A percentile compares a stretch with the other conserved stretches of the same genome.
Conservation (phyloP, 306 rosid species). For the Vigna unguiculata region DNA sequence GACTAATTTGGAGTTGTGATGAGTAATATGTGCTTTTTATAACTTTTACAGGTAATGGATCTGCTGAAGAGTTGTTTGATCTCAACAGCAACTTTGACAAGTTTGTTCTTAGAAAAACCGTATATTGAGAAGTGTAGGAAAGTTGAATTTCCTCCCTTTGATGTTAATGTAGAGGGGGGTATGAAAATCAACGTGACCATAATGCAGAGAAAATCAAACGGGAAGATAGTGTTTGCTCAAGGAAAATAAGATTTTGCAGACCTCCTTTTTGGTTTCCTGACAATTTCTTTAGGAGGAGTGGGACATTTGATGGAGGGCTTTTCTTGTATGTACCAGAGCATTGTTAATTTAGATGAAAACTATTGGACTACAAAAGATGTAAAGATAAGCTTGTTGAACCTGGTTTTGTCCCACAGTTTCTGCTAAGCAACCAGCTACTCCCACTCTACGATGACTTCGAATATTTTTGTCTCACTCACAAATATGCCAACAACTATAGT, state of each 20-base stretch:
- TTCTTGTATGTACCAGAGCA: not conserved
- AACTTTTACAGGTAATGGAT: not conserved
- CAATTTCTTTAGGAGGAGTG: too few relatives aligned
- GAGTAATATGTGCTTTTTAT: not conserved
- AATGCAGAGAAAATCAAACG: constrained; percentile 1
- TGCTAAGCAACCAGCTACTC: too few relatives aligned
- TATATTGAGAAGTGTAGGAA: too few relatives aligned
- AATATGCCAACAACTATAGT: too few relatives aligned
- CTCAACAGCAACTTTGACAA: not conserved
- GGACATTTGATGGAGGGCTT: not conserved
- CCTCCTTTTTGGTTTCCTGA: too few relatives aligned
- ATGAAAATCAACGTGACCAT: not conserved
- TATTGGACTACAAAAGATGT: too few relatives aligned
- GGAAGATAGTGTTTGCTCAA: not conserved
- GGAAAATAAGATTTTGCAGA: not conserved
- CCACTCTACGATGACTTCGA: too few relatives aligned
- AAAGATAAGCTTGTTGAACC: too few relatives aligned
- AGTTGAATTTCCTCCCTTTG: not conserved
- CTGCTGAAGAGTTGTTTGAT: not conserved
- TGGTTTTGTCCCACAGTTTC: too few relatives aligned
- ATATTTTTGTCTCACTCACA: too few relatives aligned
- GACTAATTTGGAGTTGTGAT: not conserved
- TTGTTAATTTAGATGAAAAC: too few relatives aligned
- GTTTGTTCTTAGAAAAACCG: not conserved
- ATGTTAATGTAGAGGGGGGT: not conserved